phyloP scores from a whole-genome alignment of 2,329 filamentous ascomycete species.

The Mycosphaerella sp. region DNA sequence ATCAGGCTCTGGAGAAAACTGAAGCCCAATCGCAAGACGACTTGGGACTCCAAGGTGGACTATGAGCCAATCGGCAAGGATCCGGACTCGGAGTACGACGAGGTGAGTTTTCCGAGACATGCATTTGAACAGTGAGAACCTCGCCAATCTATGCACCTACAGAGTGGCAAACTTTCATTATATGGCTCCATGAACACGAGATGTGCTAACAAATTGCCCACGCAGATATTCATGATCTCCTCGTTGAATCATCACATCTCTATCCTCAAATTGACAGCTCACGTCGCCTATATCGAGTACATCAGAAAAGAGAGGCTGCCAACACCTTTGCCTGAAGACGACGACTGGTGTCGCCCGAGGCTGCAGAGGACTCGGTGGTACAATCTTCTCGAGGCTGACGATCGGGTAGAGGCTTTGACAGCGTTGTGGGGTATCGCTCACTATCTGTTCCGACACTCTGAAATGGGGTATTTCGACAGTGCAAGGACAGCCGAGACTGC shows the following conservation, averaged over 20 bases:
- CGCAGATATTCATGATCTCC: constrained; percentile 55
- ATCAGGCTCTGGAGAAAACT: constrained; percentile 51
- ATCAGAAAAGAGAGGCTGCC: constrained; percentile 43
- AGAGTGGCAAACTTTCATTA: no score
- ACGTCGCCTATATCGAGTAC: constrained; percentile 51
- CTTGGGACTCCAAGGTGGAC: constrained; percentile 53
- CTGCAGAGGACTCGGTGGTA: constrained; percentile 55
- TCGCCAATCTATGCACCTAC: no score
- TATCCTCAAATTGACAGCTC: constrained; percentile 53
- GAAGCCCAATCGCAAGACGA: constrained; percentile 41
- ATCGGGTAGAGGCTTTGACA: constrained; percentile 52
- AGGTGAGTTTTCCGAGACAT: constrained; percentile 41
- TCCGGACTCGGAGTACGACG: constrained; percentile 32
- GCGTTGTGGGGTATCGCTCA: constrained; percentile 54
- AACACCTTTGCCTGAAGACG: constrained; percentile 27
- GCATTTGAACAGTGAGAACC: no score
- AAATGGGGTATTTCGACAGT: neutral
- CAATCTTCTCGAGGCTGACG: constrained; percentile 50
- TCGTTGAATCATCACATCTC: constrained; percentile 58
- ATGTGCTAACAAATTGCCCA: neutral
- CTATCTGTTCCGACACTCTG: constrained; percentile 38
- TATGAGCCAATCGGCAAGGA: constrained; percentile 54
- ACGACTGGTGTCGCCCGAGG: constrained; percentile 48
- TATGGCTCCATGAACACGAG: no score
- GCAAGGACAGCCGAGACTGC: neutral